phyloP scores from a whole-genome alignment of 108 stramenopile species.

The Skeletonema marinoi region DNA sequence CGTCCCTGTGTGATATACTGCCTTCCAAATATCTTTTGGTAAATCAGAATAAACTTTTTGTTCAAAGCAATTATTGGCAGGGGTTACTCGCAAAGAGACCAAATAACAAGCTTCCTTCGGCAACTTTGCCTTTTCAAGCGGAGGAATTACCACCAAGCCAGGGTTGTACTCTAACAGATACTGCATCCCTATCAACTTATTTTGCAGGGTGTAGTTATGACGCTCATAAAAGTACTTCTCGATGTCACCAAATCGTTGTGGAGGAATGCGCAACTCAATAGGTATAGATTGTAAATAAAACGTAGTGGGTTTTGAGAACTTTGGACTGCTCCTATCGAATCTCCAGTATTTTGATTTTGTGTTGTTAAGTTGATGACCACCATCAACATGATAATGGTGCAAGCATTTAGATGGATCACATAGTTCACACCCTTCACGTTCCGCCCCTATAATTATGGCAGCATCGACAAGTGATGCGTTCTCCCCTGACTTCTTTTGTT shows the following conservation, averaged over 20 bases:
- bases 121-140: constrained; percentile 4
- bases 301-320: constrained; percentile 40
- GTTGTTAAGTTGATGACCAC: not conserved
- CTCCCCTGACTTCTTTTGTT: not conserved
- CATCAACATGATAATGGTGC: constrained; percentile 8
- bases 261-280: constrained; percentile 30
- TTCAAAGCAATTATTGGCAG: constrained; percentile 47
- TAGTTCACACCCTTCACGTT: constrained; percentile 13
- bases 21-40: constrained; percentile 25
- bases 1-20: constrained; percentile 30
- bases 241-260: constrained; percentile 35
- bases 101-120: constrained; percentile 40
- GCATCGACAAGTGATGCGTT: constrained; percentile 27
- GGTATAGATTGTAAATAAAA: constrained; percentile 39
- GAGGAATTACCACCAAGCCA: constrained; percentile 33
- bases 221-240: constrained; percentile 20
- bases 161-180: constrained; percentile 49
- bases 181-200: constrained; percentile 15
- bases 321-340: constrained; percentile 29
- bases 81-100: constrained; percentile 42
- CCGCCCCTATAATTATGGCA: not conserved
- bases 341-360: constrained; percentile 39
- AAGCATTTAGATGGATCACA: constrained; percentile 30
- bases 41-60: constrained; percentile 14
- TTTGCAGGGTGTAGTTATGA: constrained; percentile 7